A percentile compares a stretch with the other conserved stretches of the same genome.
Evolutionary conservation across 192 early-diverging fungal species (phyloP).

Genomic region (Entomortierella lignicola): DNA sequence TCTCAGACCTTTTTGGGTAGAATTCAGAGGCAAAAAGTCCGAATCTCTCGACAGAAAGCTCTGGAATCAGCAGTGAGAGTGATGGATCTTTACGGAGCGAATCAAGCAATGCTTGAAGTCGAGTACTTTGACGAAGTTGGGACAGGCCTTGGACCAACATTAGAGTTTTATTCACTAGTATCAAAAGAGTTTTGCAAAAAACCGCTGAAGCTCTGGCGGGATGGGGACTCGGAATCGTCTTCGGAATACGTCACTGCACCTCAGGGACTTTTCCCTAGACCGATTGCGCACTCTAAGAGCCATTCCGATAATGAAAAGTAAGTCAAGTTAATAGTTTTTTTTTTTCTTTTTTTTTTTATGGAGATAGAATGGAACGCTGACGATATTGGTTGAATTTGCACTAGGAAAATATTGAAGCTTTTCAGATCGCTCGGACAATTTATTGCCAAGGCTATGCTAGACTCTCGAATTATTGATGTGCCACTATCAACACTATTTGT

Average conservation of each 20-base stretch:
- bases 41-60: slow-evolving; percentile 80
- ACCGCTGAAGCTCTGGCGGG: slow-evolving; percentile 75
- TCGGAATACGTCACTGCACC: slow-evolving; percentile 59
- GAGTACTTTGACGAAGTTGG: slow-evolving; percentile 96
- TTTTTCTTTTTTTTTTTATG: too few relatives aligned
- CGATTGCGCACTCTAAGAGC: slow-evolving; percentile 18
- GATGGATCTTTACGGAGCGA: slow-evolving; percentile 82
- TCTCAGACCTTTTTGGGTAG: slow-evolving; percentile 71
- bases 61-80: slow-evolving; percentile 88
- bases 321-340: slow-evolving; percentile 4
- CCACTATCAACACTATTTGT: slow-evolving; percentile 83
- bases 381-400: not conserved
- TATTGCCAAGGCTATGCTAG: slow-evolving; percentile 89
- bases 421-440: slow-evolving; percentile 87
- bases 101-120: slow-evolving; percentile 83
- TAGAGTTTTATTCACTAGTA: slow-evolving; percentile 89
- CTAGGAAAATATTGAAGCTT: slow-evolving; percentile 67
- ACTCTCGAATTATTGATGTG: slow-evolving; percentile 87
- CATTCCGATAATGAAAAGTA: slow-evolving; percentile 61
- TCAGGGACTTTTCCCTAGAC: slow-evolving; percentile 68
- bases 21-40: slow-evolving; percentile 89
- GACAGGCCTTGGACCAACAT: slow-evolving; percentile 72
- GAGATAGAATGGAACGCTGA: not conserved
- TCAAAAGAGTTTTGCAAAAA: slow-evolving; percentile 78
- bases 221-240: slow-evolving; percentile 51